These are phyloP conservation scores for Xylaria sp. DNA, from an alignment of 2,329 filamentous ascomycete species.

Conservation along the genomic window DNA sequence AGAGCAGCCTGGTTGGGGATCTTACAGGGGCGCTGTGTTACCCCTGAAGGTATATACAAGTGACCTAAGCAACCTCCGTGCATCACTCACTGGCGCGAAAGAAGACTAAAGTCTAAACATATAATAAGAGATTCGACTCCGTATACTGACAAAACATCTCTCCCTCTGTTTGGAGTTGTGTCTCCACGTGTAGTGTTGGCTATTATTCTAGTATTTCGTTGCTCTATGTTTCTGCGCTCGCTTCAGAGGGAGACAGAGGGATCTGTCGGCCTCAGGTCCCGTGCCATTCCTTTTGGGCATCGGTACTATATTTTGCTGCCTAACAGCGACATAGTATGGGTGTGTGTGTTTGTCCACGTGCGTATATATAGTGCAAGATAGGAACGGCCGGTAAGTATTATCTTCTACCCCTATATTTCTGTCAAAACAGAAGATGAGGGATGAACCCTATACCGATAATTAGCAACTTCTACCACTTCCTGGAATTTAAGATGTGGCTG, in stretches of 20 bases:
- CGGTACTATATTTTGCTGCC: slow-evolving; percentile 12
- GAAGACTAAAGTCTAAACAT: neutral
- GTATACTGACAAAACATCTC: neutral
- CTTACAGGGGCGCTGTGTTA: slow-evolving; percentile 15
- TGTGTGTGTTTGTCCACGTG: neutral
- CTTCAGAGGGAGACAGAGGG: neutral
- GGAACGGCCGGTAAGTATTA: neutral
- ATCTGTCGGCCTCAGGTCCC: neutral
- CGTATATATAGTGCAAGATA: neutral
- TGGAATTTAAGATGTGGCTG: neutral
- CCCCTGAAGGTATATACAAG: slow-evolving; percentile 22
- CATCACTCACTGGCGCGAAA: neutral
- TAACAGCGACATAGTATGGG: neutral
- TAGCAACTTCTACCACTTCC: neutral
- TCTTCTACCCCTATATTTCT: neutral
- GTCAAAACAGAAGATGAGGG: neutral
- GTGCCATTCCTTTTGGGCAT: slow-evolving; percentile 15
- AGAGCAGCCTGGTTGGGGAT: neutral
- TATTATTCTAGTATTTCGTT: neutral
- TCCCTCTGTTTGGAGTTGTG: neutral
- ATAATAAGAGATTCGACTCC: neutral
- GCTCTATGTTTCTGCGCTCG: neutral
- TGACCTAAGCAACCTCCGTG: slow-evolving; percentile 1
- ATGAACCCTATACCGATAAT: neutral
- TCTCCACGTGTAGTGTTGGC: neutral